phyloP scores from a whole-genome alignment of 495 filamentous ascomycete genomes.

The Penicillium coffeae region DNA sequence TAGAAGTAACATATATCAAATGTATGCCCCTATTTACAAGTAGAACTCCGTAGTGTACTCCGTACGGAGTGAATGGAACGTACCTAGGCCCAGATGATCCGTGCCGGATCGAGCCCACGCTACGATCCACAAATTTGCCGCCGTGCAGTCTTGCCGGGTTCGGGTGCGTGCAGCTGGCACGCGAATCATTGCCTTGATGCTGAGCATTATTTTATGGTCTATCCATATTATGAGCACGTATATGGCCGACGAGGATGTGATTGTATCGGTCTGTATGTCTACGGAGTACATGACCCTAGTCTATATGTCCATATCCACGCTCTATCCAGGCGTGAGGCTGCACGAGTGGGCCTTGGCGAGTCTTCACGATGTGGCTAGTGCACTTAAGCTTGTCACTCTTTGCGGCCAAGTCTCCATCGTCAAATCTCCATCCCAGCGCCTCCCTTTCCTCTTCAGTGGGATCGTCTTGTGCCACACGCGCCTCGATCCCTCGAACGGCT shows the following conservation, averaged over 20 bases:
- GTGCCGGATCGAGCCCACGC: slow-evolving; percentile 7
- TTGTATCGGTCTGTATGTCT: too few relatives aligned
- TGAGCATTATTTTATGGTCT: too few relatives aligned
- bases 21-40: too few relatives aligned
- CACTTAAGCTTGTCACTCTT: slow-evolving; percentile 16
- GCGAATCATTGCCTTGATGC: neutral
- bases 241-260: too few relatives aligned
- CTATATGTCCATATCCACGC: too few relatives aligned
- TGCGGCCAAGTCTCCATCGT: slow-evolving; percentile 4
- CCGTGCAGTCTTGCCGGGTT: slow-evolving; percentile 10
- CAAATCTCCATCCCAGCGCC: slow-evolving; percentile 10
- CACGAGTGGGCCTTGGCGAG: neutral
- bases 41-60: too few relatives aligned
- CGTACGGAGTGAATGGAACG: neutral
- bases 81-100: neutral
- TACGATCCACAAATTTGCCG: slow-evolving; percentile 9
- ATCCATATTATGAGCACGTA: too few relatives aligned
- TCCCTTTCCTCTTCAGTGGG: slow-evolving; percentile 10
- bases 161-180: slow-evolving; percentile 7
- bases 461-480: slow-evolving; percentile 6
- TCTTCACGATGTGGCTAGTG: slow-evolving; percentile 13
- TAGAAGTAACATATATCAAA: too few relatives aligned
- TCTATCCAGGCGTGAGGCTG: neutral
- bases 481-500: neutral
- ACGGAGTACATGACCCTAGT: too few relatives aligned